phyloP scores from a whole-genome alignment of 768 basidiomycete species.

The Psilocybe tampanensis region DNA sequence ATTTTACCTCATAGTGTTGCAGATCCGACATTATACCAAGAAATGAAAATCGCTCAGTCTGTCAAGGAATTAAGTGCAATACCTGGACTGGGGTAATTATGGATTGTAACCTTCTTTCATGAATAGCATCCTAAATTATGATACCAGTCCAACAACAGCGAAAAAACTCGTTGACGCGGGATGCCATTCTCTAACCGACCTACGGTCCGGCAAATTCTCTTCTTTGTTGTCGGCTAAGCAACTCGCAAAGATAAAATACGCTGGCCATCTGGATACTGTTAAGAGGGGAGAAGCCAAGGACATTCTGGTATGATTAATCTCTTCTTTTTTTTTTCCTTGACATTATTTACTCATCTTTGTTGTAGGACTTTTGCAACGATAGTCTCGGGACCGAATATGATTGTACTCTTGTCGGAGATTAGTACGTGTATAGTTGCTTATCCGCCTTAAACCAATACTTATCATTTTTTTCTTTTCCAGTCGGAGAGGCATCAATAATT shows the following conservation, averaged over 20 bases:
- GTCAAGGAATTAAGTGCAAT: constrained; percentile 37
- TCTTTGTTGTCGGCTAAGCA: constrained; percentile 40
- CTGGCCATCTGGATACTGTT: constrained; percentile 37
- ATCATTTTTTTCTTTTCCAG: constrained; percentile 27
- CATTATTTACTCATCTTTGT: background rate
- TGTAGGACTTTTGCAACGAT: constrained; percentile 51
- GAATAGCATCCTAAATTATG: background rate
- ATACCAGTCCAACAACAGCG: constrained; percentile 35
- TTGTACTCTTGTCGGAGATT: constrained; percentile 51
- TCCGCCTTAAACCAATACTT: background rate
- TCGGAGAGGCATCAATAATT: constrained; percentile 44
- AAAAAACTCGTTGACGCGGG: constrained; percentile 52
- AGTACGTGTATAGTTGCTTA: constrained; percentile 41
- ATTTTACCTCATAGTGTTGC: background rate
- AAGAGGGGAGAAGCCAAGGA: constrained; percentile 43
- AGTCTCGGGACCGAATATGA: constrained; percentile 51
- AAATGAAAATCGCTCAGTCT: constrained; percentile 29
- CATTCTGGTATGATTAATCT: constrained; percentile 39
- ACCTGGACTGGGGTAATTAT: constrained; percentile 51
- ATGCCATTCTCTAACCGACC: constrained; percentile 43
- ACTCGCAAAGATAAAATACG: constrained; percentile 41
- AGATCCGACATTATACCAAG: constrained; percentile 22
- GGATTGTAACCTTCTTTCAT: background rate
- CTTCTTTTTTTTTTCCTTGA: background rate
- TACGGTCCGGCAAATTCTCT: constrained; percentile 39